phyloP scores from a whole-genome alignment of 306 rosid genomes.

The Cicer judaicum region DNA sequence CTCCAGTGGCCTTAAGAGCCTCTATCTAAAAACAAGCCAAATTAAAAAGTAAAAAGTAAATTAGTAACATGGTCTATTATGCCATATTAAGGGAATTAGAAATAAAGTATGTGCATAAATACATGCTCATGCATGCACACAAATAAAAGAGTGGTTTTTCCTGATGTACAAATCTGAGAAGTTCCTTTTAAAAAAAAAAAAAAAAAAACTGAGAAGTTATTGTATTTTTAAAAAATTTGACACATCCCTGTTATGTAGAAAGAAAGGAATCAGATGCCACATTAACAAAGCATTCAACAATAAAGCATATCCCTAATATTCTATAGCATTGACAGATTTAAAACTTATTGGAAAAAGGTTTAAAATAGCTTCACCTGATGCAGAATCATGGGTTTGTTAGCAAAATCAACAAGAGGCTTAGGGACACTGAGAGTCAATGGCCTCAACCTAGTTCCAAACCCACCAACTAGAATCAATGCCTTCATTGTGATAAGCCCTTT shows the following conservation, averaged over 20 bases:
- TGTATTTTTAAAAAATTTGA: background rate
- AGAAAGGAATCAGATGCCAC: constrained; percentile 20
- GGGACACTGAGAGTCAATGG: constrained; percentile 98
- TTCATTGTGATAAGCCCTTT: constrained; percentile 67
- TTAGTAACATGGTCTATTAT: constrained; percentile 13
- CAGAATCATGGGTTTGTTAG: constrained; percentile 98
- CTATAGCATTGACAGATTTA: background rate
- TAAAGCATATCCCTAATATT: constrained; percentile 25
- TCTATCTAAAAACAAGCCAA: constrained; percentile 68
- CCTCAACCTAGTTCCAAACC: constrained; percentile 99
- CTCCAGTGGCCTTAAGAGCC: constrained; percentile 96
- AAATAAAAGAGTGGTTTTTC: constrained; percentile 12
- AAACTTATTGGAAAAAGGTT: constrained; percentile 2
- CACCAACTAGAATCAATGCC: constrained; percentile 98
- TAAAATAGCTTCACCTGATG: constrained; percentile 76
- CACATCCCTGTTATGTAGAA: background rate
- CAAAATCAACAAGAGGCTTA: constrained; percentile 99
- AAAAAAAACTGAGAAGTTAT: background rate
- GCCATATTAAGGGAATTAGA: constrained; percentile 3
- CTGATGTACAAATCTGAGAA: constrained; percentile 4
- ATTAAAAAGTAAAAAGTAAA: constrained; percentile 36
- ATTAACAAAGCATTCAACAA: constrained; percentile 26
- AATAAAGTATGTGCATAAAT: background rate
- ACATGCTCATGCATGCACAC: constrained; percentile 26
- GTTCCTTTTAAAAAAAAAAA: no score